phyloP scores from a whole-genome alignment of 2,329 filamentous ascomycete species.

The Exophiala xenobiotica region DNA sequence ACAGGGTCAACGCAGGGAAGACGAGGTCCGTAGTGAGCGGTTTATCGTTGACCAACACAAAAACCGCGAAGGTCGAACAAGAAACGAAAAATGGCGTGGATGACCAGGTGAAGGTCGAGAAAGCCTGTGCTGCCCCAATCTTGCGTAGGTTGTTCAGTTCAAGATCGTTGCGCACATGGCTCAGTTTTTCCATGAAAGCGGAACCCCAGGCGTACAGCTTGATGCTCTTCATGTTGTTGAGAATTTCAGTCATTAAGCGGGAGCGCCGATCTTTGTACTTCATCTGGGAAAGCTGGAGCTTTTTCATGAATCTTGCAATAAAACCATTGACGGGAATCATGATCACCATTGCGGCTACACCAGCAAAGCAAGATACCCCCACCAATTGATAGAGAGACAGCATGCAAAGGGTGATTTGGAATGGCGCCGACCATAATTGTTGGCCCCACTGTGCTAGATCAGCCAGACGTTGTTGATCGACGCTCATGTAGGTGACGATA shows the following conservation, averaged over 20 bases:
- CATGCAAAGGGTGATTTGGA: conserved; percentile 96
- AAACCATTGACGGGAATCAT: conserved; percentile 97
- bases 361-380: conserved; percentile 91
- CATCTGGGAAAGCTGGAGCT: conserved; percentile 93
- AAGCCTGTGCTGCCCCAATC: conserved; percentile 89
- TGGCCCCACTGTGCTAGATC: conserved; percentile 94
- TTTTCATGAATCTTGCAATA: conserved; percentile 91
- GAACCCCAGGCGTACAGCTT: conserved; percentile 98
- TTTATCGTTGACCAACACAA: conserved; percentile 76
- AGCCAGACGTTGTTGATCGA: conserved; percentile 91
- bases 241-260: conserved; percentile 90
- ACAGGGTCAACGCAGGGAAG: conserved; percentile 87
- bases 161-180: conserved; percentile 90
- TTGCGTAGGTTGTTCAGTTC: conserved; percentile 94
- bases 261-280: conserved; percentile 97
- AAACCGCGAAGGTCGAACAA: conserved; percentile 92
- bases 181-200: conserved; percentile 96
- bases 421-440: conserved; percentile 93
- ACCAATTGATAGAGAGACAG: conserved; percentile 92
- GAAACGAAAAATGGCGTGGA: conserved; percentile 97
- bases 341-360: conserved; percentile 89
- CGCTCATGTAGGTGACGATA: conserved; percentile 99
- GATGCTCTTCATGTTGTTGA: conserved; percentile 99
- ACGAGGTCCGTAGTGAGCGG: conserved; percentile 92
- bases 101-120: conserved; percentile 97